A percentile compares a stretch with the other conserved stretches of the same genome.
Evolutionary conservation across 2,329 filamentous ascomycete species (phyloP).

Genomic region (Ophidiomyces ophidiicola): DNA sequence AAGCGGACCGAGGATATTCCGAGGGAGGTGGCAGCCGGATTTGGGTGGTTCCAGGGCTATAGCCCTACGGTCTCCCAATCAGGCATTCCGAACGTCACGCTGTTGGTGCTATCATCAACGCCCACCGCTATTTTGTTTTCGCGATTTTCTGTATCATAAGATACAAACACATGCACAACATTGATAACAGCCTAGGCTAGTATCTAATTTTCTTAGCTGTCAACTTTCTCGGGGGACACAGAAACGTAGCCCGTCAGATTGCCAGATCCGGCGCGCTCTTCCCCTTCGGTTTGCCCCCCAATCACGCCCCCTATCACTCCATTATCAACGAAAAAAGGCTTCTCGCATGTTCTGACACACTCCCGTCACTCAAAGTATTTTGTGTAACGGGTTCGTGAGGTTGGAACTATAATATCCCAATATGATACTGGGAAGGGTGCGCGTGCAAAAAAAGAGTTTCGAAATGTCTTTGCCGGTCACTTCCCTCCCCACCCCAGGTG

Average conservation of each 20-base stretch:
- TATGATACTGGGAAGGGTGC: no score
- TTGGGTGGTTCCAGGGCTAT: not conserved
- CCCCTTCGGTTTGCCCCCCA: no score
- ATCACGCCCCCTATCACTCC: no score
- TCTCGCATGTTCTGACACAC: slow-evolving; percentile 8
- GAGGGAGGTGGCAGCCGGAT: not conserved
- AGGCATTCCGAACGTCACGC: not conserved
- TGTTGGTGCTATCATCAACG: not conserved
- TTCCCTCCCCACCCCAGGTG: no score
- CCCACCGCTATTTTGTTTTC: not conserved
- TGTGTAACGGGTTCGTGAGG: slow-evolving; percentile 9
- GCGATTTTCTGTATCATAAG: no score
- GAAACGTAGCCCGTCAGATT: no score
- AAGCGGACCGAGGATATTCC: not conserved
- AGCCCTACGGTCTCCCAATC: not conserved
- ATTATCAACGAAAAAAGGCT: no score
- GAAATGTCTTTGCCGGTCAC: no score
- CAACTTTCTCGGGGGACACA: no score
- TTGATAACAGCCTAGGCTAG: not conserved
- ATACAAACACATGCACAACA: slow-evolving; percentile 4
- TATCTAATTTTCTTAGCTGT: not conserved
- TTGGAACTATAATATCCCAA: slow-evolving; percentile 6
- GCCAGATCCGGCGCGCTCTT: no score
- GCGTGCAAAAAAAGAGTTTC: no score
- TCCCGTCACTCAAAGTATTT: not conserved